These are phyloP conservation scores for Glaciozyma martinii DNA, from an alignment of 768 basidiomycete genomes.

Conservation along the genomic window DNA sequence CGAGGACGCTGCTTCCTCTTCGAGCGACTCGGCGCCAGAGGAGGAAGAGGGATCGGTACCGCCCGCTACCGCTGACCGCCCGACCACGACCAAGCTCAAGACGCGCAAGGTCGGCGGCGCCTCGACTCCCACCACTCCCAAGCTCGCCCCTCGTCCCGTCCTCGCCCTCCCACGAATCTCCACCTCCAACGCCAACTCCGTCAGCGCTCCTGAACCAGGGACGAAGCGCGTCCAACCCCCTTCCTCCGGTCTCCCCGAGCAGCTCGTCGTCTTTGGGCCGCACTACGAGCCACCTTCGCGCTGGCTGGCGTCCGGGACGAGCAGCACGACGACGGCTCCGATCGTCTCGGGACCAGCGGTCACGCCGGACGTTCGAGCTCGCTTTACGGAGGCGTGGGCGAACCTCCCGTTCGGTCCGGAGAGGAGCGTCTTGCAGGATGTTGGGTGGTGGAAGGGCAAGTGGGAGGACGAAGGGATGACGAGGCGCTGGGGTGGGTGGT, in stretches of 20 bases:
- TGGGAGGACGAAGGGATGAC: slow-evolving; percentile 2
- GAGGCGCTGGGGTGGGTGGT: slow-evolving; percentile 29
- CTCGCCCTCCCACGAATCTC: background rate
- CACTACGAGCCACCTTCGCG: background rate
- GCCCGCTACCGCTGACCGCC: background rate
- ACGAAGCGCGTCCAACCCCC: background rate
- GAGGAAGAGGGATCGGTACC: background rate
- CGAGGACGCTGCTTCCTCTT: background rate
- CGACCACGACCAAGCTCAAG: background rate
- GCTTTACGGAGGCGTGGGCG: background rate
- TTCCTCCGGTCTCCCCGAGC: too few relatives aligned
- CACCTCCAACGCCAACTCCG: background rate
- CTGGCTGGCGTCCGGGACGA: background rate
- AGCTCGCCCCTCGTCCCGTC: background rate
- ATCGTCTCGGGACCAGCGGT: background rate
- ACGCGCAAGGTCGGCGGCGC: background rate
- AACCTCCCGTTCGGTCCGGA: slow-evolving; percentile 16
- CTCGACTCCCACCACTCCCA: background rate
- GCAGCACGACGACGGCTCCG: too few relatives aligned
- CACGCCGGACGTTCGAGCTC: background rate
- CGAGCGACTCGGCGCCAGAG: background rate
- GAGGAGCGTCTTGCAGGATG: slow-evolving; percentile 8
- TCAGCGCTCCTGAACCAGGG: background rate
- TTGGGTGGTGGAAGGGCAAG: slow-evolving; percentile 15
- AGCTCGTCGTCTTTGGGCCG: background rate